Evolutionary conservation across 176 grass and related monocot genomes (phyloP).

Genomic region (Oryza meyeriana): DNA sequence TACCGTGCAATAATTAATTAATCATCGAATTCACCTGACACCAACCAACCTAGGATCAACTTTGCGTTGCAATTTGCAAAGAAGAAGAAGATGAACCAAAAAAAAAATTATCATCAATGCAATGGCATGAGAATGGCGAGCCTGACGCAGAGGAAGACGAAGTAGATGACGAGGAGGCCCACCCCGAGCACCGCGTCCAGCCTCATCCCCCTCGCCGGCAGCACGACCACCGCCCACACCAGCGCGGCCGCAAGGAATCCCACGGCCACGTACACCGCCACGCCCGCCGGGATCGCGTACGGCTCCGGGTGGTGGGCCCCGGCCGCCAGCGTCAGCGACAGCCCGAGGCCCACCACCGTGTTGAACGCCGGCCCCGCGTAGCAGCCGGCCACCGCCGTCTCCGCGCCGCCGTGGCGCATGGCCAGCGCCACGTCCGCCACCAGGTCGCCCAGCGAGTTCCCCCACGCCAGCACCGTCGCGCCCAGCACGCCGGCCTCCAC

Average conservation of each 20-base stretch:
- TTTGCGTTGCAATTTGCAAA: too few relatives aligned
- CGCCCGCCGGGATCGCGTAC: conserved; percentile 38
- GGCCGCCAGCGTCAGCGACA: conserved; percentile 51
- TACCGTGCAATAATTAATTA: neutral
- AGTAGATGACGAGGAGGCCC: conserved; percentile 56
- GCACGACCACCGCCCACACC: conserved; percentile 54
- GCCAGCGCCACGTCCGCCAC: conserved; percentile 68
- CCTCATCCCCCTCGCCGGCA: conserved; percentile 61
- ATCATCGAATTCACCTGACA: neutral
- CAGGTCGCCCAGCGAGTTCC: conserved; percentile 78
- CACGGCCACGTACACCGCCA: conserved; percentile 46
- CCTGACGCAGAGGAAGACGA: conserved; percentile 49
- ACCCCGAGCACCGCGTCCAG: conserved; percentile 52
- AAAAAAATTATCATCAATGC: neutral
- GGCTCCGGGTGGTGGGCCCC: conserved; percentile 35
- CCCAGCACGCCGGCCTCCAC: conserved; percentile 52
- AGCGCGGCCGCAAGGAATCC: conserved; percentile 54
- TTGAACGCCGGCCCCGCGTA: conserved; percentile 78
- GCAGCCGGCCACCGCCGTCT: conserved; percentile 65
- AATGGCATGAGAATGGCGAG: neutral
- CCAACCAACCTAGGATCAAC: neutral
- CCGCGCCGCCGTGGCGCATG: conserved; percentile 19
- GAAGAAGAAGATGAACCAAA: too few relatives aligned
- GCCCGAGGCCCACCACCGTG: conserved; percentile 58
- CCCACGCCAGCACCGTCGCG: conserved; percentile 75